Evolutionary conservation across 495 filamentous ascomycete genomes (phyloP).

Genomic region (Talaromyces ruber): DNA sequence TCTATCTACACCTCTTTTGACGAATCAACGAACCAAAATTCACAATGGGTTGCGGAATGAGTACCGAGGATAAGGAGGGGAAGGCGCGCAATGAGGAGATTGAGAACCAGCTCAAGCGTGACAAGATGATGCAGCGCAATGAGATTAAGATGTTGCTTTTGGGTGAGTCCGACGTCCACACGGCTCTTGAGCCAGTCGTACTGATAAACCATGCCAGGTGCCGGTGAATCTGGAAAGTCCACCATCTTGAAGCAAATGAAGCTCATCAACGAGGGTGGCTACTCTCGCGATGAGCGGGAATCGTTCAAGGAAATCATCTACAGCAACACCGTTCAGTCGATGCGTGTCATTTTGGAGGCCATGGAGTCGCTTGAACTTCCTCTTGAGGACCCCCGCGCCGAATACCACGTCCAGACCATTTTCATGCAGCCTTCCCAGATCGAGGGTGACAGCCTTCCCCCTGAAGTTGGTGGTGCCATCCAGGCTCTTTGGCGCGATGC

Average conservation of each 20-base stretch:
- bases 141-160: conserved; percentile 99
- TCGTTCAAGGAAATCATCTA: conserved; percentile 92
- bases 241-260: conserved; percentile 99
- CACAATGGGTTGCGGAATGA: conserved; percentile 99
- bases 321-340: conserved; percentile 94
- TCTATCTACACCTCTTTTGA: conserved; percentile 10
- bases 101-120: conserved; percentile 92
- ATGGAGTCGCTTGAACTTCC: conserved; percentile 92
- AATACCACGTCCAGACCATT: conserved; percentile 91
- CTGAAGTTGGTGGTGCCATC: conserved; percentile 90
- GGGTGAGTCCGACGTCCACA: conserved; percentile 50
- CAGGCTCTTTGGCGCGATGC: conserved; percentile 89
- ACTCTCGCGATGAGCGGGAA: conserved; percentile 48
- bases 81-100: conserved; percentile 99
- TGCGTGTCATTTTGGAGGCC: conserved; percentile 91
- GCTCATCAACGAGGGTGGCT: conserved; percentile 49
- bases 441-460: conserved; percentile 87
- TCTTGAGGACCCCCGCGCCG: conserved; percentile 76
- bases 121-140: conserved; percentile 91
- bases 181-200: not conserved
- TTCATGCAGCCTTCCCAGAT: conserved; percentile 96
- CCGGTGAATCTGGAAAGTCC: conserved; percentile 98
- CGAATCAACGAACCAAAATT: conserved; percentile 22
- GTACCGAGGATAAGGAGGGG: conserved; percentile 99
- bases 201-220: conserved; percentile 47